Evolutionary conservation across 352 stramenopile species (phyloP), one percentile per base, ranked within the genome.

Genomic region (Phytophthora hybrid): DNA sequence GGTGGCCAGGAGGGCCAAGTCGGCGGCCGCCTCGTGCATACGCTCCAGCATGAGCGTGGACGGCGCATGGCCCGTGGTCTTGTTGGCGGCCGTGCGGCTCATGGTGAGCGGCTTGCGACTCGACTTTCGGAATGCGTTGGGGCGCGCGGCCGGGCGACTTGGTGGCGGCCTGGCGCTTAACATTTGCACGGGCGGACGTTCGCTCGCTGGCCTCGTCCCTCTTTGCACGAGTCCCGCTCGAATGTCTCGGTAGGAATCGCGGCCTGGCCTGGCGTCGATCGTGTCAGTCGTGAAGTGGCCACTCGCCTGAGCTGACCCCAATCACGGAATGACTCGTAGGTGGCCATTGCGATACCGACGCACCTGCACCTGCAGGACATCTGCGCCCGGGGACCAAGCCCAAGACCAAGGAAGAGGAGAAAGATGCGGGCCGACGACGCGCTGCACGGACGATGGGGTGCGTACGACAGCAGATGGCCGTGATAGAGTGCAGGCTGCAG

Each of bases 41-140:
- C 82, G 80, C 51, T 85, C 81, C 51, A 93, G 82, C 75, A 93
- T 85, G 9, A 88, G 78, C 23, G 68, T 67, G 46, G 84, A 92
- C 55, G 86, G 86, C 73, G 80, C 82, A 59, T 86, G 78, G 57
- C 76, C 80, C 53, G 82, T 83, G 41, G 77, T 87, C 67, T 87
- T 85, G 63, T 65, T 83, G 19, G 58, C 70, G 23, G 73, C 78
- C 73, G 82, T 82, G 31, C 79, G 82, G 63, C 82, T 89, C 82
- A 89, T 89, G 63, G 61, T 78, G 53, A 76, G 61, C 67, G 78
- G 69, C 66, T 84, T 80, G 60, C 56, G 59, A 19, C 63, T 71
- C 54, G 79, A 85, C 63, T 84, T 87, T 70, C n/a, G 63, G 66
- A 89, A 83, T 83, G 73, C 57, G 55, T 57, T 37, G 2, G 65